Evolutionary conservation across 768 basidiomycete genomes (phyloP), one percentile per base, ranked within the genome.

Genomic region (Lactifluus echinatus): DNA sequence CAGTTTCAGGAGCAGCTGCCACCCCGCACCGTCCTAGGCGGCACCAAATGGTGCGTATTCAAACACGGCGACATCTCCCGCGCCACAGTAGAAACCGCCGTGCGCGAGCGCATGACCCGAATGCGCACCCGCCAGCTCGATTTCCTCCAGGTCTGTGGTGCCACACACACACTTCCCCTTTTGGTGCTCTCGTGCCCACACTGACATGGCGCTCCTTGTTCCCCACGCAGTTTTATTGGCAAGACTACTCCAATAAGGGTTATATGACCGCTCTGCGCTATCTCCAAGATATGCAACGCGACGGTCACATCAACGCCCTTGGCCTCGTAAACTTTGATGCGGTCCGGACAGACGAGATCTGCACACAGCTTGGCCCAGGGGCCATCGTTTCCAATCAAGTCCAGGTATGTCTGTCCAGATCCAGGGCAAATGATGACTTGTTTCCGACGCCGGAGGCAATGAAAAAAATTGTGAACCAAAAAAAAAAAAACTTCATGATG

Each of bases 21-120:
- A 28, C 60, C 70, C 29, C 65, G 75, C 28, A 64, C 69, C 3
- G 76, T 87, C 10, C 60, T 91, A 24, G 85, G 87, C 42, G 87
- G 85, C 1, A 93, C 91, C 2, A 93, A 93, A 67, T 93, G 87
- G 88, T 91, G 89, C 68, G 79, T 89, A 14, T 91, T 91, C 73
- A 75, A 78, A 56, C 71, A 72, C 28, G 72, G 74, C 15, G 69
- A 69, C 14, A 73, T 79, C 1, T 77, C 85, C 3, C 79, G 79
- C 7, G 68, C 74, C 29, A 69, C 76, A 51, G 86, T 89, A 48
- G 75, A 82, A 63, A 76, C 76, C 8, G 84, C 79, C 10, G 76
- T 91, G 14, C 75, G 77, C 58, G 87, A 91, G 64, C 81, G 89
- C 49, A 76, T 86, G 71, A 74, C 76, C 24, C 82, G 86, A 36